Evolutionary conservation across 306 rosid genomes (phyloP).

Genomic region (Corylus heterophylla): DNA sequence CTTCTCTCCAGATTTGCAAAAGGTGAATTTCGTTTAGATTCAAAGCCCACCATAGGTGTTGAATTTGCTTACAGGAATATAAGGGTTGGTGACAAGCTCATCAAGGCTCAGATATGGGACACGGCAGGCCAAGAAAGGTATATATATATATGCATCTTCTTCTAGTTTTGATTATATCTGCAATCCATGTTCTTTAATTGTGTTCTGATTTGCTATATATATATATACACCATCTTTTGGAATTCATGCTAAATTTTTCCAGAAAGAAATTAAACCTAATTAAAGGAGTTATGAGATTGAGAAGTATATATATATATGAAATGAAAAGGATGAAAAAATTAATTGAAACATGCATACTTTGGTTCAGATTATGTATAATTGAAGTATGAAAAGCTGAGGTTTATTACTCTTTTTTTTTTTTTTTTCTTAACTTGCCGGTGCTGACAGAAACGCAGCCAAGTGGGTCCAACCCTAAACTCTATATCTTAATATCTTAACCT

Average conservation of each 20-base stretch:
- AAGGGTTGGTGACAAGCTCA: slow-evolving; percentile 60
- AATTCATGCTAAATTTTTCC: not conserved
- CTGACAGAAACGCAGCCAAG: not conserved
- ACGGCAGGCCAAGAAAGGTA: slow-evolving; percentile 98
- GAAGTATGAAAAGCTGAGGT: no score
- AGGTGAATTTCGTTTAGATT: slow-evolving; percentile 72
- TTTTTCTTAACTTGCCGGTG: no score
- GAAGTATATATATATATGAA: no score
- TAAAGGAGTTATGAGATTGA: not conserved
- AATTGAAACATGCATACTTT: no score
- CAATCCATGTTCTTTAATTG: not conserved
- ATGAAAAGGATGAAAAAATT: no score
- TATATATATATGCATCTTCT: not conserved
- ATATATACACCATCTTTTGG: not conserved
- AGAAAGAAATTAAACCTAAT: no score
- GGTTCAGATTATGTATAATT: no score
- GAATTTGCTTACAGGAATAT: slow-evolving; percentile 91
- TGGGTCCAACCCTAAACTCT: not conserved
- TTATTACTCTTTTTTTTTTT: no score
- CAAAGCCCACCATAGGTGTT: slow-evolving; percentile 90
- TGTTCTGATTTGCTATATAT: not conserved
- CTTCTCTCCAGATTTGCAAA: slow-evolving; percentile 77
- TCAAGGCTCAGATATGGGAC: slow-evolving; percentile 97
- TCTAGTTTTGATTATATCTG: not conserved
- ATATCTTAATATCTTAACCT: not conserved